These are phyloP conservation scores for Curvularia hawaiiensis DNA, from an alignment of 2,329 filamentous ascomycete genomes.

Conservation along the genomic window DNA sequence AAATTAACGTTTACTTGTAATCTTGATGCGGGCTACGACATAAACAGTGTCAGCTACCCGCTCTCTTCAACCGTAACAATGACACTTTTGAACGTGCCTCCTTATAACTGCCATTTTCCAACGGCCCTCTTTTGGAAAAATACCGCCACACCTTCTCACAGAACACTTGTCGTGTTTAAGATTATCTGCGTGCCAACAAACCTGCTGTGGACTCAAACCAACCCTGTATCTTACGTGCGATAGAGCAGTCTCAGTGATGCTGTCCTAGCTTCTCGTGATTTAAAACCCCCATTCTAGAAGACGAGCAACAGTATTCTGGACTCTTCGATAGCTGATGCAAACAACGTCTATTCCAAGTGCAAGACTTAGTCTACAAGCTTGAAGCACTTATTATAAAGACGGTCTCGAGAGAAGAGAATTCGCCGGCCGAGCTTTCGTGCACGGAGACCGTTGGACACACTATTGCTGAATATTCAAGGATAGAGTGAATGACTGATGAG, in stretches of 20 bases:
- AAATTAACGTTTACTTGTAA: not conserved
- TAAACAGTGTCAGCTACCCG: not conserved
- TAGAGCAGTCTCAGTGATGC: conserved; percentile 20
- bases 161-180: conserved; percentile 29
- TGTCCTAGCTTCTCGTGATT: conserved; percentile 13
- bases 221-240: conserved; percentile 26
- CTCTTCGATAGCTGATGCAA: no score
- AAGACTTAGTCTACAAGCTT: no score
- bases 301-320: no score
- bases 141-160: conserved; percentile 24
- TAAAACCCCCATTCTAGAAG: not conserved
- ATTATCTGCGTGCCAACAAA: conserved; percentile 21
- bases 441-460: no score
- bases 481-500: not conserved
- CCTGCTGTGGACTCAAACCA: conserved; percentile 26
- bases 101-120: conserved; percentile 25
- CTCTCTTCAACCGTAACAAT: conserved; percentile 7
- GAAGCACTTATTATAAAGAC: no score
- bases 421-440: no score
- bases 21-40: not conserved
- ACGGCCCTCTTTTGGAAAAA: conserved; percentile 22
- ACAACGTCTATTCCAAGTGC: no score
- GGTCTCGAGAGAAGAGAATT: no score
- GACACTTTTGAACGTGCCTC: conserved; percentile 19
- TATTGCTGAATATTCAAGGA: no score